Evolutionary conservation across 2,329 filamentous ascomycete genomes (phyloP).

Genomic region (Penicillium capsulatum): DNA sequence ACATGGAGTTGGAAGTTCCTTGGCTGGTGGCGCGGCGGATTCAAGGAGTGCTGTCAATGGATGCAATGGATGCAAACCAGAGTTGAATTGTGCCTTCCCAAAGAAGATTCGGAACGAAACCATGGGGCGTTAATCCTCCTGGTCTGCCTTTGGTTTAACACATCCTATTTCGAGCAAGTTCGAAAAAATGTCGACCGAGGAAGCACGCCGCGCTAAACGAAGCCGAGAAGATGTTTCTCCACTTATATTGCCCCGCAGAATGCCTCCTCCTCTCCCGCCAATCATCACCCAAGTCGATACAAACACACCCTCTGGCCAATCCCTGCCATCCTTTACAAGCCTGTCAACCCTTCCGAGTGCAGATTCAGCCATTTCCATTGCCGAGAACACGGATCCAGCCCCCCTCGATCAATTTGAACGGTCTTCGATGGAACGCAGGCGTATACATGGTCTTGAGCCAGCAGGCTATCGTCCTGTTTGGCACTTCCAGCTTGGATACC

Average conservation of each 20-base stretch:
- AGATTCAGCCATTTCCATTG: neutral
- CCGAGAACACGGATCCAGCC: neutral
- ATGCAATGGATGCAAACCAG: too few relatives aligned
- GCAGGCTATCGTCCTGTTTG: conserved; percentile 1
- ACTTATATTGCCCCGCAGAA: neutral
- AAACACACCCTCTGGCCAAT: neutral
- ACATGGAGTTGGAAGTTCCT: too few relatives aligned
- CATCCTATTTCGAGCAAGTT: too few relatives aligned
- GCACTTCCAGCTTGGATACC: neutral
- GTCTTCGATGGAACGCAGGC: neutral
- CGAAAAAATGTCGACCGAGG: neutral
- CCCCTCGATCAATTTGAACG: neutral
- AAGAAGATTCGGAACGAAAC: too few relatives aligned
- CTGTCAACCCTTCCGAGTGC: neutral
- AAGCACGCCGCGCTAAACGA: neutral
- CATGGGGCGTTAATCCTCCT: too few relatives aligned
- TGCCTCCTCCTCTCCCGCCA: neutral
- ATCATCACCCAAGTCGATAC: neutral
- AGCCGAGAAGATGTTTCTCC: neutral
- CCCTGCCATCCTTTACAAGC: neutral
- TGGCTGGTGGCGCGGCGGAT: too few relatives aligned
- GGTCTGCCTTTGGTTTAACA: too few relatives aligned
- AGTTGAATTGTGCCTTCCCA: too few relatives aligned
- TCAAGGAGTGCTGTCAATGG: too few relatives aligned
- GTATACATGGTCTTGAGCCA: neutral